Evolutionary conservation across 1,284 basidiomycete species (phyloP).

Genomic region (Rhizoctonia solani): DNA sequence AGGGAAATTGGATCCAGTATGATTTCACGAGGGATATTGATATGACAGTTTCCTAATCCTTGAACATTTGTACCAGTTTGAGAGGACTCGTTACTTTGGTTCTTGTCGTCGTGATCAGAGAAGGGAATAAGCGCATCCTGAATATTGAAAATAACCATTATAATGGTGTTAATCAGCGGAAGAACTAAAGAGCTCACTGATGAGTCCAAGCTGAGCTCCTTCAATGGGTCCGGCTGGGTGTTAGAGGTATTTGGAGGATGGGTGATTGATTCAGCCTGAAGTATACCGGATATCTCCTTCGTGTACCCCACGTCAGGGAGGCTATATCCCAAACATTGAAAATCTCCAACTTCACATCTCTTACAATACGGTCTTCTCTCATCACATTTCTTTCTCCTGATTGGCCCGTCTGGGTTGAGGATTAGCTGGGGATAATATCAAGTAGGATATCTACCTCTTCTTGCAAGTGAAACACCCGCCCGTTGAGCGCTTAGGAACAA

Average conservation of each 20-base stretch:
- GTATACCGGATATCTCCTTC: neutral
- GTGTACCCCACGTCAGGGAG: neutral
- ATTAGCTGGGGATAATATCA: neutral
- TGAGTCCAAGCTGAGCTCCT: too few species aligned
- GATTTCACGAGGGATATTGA: too few species aligned
- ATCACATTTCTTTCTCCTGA: conserved; percentile 18
- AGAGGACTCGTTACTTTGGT: too few species aligned
- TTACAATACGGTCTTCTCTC: neutral
- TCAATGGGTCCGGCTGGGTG: too few species aligned
- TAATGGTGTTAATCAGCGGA: too few species aligned
- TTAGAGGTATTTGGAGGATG: too few species aligned
- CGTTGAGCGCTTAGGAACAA: neutral
- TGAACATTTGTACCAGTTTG: neutral
- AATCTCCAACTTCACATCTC: neutral
- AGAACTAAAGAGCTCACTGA: too few species aligned
- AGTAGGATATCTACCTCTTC: neutral
- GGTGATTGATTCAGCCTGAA: neutral
- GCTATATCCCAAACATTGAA: conserved; percentile 5
- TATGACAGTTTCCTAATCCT: too few species aligned
- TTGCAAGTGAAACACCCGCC: conserved; percentile 17
- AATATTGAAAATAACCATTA: neutral
- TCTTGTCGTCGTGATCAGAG: too few species aligned
- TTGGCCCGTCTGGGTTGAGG: too few species aligned
- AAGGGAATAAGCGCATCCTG: neutral
- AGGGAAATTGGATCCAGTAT: too few species aligned